phyloP scores from a whole-genome alignment of 371 early-diverging fungal genomes.

The Lichtheimia ornata region DNA sequence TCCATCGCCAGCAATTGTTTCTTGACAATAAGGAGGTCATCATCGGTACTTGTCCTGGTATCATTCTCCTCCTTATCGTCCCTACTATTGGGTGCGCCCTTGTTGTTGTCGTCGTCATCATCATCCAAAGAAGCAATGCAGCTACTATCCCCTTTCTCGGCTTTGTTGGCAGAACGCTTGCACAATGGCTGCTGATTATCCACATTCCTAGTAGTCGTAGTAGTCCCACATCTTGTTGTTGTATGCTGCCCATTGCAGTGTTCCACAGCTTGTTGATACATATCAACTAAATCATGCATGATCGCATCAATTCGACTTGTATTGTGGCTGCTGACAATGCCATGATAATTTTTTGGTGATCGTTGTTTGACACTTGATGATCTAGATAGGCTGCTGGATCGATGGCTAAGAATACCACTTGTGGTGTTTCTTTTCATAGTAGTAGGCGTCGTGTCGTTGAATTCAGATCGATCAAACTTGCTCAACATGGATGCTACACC shows the following conservation, averaged over 20 bases:
- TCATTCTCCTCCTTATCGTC: not conserved
- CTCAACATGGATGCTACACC: slow-evolving; percentile 27
- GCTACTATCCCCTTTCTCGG: not conserved
- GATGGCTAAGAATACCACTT: not conserved
- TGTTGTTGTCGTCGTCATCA: not conserved
- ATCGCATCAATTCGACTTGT: not conserved
- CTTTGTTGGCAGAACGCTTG: not conserved
- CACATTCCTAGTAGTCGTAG: not conserved
- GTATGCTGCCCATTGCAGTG: not conserved
- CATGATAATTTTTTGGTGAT: not conserved
- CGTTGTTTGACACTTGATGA: not conserved
- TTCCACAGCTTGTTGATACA: not conserved
- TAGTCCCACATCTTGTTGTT: not conserved
- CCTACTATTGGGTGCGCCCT: not conserved
- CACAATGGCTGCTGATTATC: not conserved
- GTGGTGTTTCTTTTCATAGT: not conserved
- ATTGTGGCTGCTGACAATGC: not conserved
- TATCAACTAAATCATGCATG: not conserved
- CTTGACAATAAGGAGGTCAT: slow-evolving; percentile 20
- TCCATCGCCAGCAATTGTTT: slow-evolving; percentile 33
- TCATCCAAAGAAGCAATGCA: not conserved
- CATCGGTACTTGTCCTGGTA: not conserved
- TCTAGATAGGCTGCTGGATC: not conserved
- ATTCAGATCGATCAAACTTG: slow-evolving; percentile 20
- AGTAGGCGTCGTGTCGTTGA: not conserved